Evolutionary conservation across 2,329 filamentous ascomycete species (phyloP), one percentile per base, ranked within the genome.

Genomic region (Arthrobotrys pseudoclavata): DNA sequence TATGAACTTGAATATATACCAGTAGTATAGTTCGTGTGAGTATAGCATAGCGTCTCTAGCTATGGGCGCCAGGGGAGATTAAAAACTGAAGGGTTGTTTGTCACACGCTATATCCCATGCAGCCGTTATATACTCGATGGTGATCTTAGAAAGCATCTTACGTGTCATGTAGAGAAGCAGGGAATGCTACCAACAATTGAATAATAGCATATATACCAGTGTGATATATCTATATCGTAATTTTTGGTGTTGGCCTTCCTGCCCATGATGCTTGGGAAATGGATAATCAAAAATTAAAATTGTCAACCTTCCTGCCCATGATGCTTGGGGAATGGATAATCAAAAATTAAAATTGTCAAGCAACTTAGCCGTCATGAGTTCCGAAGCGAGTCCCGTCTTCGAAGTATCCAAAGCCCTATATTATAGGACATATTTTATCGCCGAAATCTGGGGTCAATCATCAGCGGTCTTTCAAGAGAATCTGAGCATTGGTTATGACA

Each of bases 151-250:
- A 53, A 72, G 29, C 40, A 52, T 42, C 37, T 57, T 70, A 48
- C 53, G 53, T 55, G 55, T 47, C 60, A 60, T 52, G 34, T 60
- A 29, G 57, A 53, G 47, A 24, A 18, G 26, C 69, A 72, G 50
- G 69, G 69, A 72, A 72, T 72, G 69, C 69, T 72, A 66, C 69
- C 69, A 66, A 29, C 50, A 31, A 72, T 72, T 53, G 69, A 72
- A 60, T 72, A 72, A 66, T 66, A 72, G 31, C 61, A 48, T n/a
- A n/a, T n/a, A n/a, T 24, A 31, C 50, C 15, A 26, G 34, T 7
- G 40, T 52, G 57, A 31, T 57, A 57, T 37, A 57, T 57, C 52
- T 1, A 26, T 66, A 60, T 72, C 50, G 26, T 66, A 71, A 57
- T 72, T 37, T 22, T 22, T 34, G 48, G 60, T 13, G 57, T 62